These are phyloP conservation scores for Mycena metata DNA, from an alignment of 768 basidiomycete species.

Conservation along the genomic window DNA sequence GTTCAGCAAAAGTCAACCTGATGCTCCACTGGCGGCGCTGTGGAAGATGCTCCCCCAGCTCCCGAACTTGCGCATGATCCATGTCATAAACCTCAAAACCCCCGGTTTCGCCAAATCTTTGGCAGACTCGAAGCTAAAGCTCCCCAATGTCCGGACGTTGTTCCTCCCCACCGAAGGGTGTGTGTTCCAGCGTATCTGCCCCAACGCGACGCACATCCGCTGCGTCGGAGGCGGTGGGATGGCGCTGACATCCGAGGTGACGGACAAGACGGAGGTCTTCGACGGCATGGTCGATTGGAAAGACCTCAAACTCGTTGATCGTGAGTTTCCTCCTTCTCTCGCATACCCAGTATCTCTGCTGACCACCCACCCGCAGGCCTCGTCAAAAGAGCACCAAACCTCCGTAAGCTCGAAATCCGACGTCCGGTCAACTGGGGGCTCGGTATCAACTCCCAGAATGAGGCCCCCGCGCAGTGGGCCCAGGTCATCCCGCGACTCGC, in stretches of 20 bases:
- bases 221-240: constrained; percentile 26
- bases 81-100: constrained; percentile 28
- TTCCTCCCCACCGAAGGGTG: constrained; percentile 15
- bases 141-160: constrained; percentile 26
- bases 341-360: background rate
- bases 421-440: constrained; percentile 26
- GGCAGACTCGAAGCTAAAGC: constrained; percentile 17
- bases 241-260: constrained; percentile 23
- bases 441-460: background rate
- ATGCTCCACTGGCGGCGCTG: constrained; percentile 20
- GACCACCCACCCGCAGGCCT: constrained; percentile 13
- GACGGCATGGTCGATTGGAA: constrained; percentile 34
- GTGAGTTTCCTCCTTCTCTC: background rate
- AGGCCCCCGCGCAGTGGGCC: constrained; percentile 14
- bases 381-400: constrained; percentile 27
- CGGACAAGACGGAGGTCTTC: constrained; percentile 21
- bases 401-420: constrained; percentile 28
- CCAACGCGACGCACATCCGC: constrained; percentile 31
- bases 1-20: constrained; percentile 28
- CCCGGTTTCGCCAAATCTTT: constrained; percentile 29
- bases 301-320: constrained; percentile 18
- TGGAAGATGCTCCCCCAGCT: constrained; percentile 31
- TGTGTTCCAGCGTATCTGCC: constrained; percentile 25
- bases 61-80: constrained; percentile 32
- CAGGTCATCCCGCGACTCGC: constrained; percentile 28